Evolutionary conservation across 345 rosid species (phyloP).

Genomic region (Mallotus nudiflorus): DNA sequence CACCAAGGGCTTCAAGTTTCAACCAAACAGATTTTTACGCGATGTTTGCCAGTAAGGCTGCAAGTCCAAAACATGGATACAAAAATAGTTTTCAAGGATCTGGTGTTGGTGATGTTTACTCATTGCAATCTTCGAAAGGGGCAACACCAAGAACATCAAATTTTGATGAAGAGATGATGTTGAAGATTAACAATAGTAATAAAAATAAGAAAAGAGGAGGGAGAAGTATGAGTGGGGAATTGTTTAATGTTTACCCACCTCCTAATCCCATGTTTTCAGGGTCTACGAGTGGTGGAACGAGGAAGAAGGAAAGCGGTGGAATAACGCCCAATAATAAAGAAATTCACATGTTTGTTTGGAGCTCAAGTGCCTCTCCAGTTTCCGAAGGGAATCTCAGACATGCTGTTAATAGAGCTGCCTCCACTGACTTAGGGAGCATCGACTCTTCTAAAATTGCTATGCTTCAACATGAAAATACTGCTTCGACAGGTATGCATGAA

Average conservation of each 20-base stretch:
- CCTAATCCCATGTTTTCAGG: slow-evolving; percentile 75
- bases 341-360: slow-evolving; percentile 85
- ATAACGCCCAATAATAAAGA: slow-evolving; percentile 36
- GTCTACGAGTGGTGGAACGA: slow-evolving; percentile 9
- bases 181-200: slow-evolving; percentile 29
- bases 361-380: slow-evolving; percentile 76
- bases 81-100: slow-evolving; percentile 42
- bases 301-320: slow-evolving; percentile 37
- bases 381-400: slow-evolving; percentile 63
- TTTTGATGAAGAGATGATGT: slow-evolving; percentile 65
- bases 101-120: slow-evolving; percentile 53
- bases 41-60: slow-evolving; percentile 78
- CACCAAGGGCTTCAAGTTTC: slow-evolving; percentile 88
- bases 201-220: slow-evolving; percentile 56
- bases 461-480: slow-evolving; percentile 41
- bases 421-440: slow-evolving; percentile 40
- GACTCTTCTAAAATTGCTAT: slow-evolving; percentile 28
- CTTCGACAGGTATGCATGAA: slow-evolving; percentile 51
- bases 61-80: slow-evolving; percentile 78
- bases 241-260: slow-evolving; percentile 59
- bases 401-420: slow-evolving; percentile 50
- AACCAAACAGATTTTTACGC: slow-evolving; percentile 83
- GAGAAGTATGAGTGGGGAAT: slow-evolving; percentile 68
- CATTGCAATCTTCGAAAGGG: slow-evolving; percentile 74
- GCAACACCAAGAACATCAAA: slow-evolving; percentile 82